These are phyloP conservation scores for Xylogone sp. DNA, from an alignment of 2,329 filamentous ascomycete species.

Conservation along the genomic window DNA sequence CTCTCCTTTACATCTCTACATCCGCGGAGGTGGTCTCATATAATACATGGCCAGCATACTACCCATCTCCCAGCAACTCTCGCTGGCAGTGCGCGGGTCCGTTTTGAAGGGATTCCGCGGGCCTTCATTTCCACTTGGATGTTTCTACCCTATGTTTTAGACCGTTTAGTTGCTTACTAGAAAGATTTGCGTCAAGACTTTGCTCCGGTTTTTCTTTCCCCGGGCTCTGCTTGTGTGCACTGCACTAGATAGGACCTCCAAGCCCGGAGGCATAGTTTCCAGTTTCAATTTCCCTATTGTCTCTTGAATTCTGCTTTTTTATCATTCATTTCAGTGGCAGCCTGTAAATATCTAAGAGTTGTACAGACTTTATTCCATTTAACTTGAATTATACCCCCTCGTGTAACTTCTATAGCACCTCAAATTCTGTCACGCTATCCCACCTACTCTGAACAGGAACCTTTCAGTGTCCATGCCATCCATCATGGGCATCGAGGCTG, in stretches of 20 bases:
- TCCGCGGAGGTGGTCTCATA: neutral
- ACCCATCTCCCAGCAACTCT: neutral
- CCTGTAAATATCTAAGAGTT: conserved; percentile 1
- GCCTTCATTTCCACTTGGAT: too few relatives aligned
- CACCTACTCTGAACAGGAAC: neutral
- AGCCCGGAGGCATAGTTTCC: neutral
- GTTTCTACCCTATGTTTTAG: neutral
- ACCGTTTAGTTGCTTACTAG: neutral
- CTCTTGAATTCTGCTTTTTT: neutral
- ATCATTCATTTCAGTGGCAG: neutral
- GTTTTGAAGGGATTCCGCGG: neutral
- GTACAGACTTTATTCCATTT: too few relatives aligned
- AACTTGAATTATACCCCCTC: too few relatives aligned
- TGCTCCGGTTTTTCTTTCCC: neutral
- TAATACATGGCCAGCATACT: neutral
- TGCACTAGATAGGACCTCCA: neutral
- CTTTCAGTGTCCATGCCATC: neutral
- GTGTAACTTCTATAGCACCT: too few relatives aligned
- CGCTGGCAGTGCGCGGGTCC: neutral
- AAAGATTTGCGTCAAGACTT: neutral
- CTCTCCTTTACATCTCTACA: neutral
- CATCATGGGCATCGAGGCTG: neutral
- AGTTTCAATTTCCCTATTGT: conserved; percentile 1
- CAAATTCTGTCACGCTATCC: too few relatives aligned
- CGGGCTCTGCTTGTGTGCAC: neutral